A percentile compares a stretch with the other conserved stretches of the same genome.
phyloP scores from a whole-genome alignment of 1,284 basidiomycete genomes.

The Boletus semigastroideus region DNA sequence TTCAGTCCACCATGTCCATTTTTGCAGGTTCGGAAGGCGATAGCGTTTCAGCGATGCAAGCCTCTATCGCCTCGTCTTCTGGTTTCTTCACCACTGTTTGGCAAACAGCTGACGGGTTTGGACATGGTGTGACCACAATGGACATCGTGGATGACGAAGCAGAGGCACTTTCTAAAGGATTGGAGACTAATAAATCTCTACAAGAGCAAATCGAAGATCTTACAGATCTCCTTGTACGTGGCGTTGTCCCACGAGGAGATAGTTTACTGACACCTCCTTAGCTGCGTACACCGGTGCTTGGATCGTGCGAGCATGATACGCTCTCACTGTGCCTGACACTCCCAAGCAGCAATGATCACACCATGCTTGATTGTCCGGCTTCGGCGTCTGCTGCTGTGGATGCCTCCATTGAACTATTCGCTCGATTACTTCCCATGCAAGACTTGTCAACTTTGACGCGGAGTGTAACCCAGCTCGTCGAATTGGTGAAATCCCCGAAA shows the following conservation, averaged over 20 bases:
- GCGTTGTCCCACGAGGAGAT: slow-evolving; percentile 4
- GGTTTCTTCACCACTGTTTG: slow-evolving; percentile 87
- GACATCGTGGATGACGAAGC: slow-evolving; percentile 48
- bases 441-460: slow-evolving; percentile 68
- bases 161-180: slow-evolving; percentile 31
- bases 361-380: slow-evolving; percentile 65
- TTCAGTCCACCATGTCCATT: slow-evolving; percentile 83
- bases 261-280: slow-evolving; percentile 33
- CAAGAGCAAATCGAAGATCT: slow-evolving; percentile 70
- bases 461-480: slow-evolving; percentile 69
- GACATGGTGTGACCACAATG: slow-evolving; percentile 86
- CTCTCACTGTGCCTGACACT: slow-evolving; percentile 67
- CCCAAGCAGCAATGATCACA: slow-evolving; percentile 43
- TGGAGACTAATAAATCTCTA: slow-evolving; percentile 28
- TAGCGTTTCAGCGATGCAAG: slow-evolving; percentile 77
- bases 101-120: slow-evolving; percentile 87
- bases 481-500: slow-evolving; percentile 72
- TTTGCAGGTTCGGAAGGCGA: slow-evolving; percentile 86
- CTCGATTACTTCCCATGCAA: slow-evolving; percentile 78
- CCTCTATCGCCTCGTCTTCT: slow-evolving; percentile 86
- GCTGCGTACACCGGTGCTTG: slow-evolving; percentile 79
- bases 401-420: slow-evolving; percentile 85
- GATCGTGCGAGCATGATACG: slow-evolving; percentile 86
- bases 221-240: slow-evolving; percentile 72
- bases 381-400: slow-evolving; percentile 86